Evolutionary conservation across 2,329 filamentous ascomycete species (phyloP), one percentile per base, ranked within the genome.

Genomic region (Neopestalotiopsis clavispora): DNA sequence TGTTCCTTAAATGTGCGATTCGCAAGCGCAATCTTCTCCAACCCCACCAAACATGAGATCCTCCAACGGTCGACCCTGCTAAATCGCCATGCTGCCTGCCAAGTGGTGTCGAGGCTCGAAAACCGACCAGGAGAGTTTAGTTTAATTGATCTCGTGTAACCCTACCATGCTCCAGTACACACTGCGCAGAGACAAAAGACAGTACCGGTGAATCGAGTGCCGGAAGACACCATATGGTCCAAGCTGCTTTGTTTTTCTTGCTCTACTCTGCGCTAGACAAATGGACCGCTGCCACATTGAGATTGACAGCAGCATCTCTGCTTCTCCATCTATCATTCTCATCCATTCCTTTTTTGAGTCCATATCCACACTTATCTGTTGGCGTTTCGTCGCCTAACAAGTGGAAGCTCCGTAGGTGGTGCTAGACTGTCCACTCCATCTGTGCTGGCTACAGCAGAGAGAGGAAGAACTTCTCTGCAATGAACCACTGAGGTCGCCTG

Each of bases 21-120:
- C 57, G 20, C 23, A 59, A 34, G 57, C 57, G 57, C 23, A 59
- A 59, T 59, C 56, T 59, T 20, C 56, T 12, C 4, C 23, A 6
- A 34, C 57, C 57, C 57, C 57, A 59, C 57, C 57, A 59, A 14
- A 59, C 17, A 34, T 13, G 17, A 59, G 30, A 59, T 34, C 57
- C 17, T 30, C 30, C 57, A 59, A 59, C 57, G 57, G 57, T 59
- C 30, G 20, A 59, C 57, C 57, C 34, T 38, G 34, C 34, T 38
- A 28, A 28, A n/a, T 49, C 45, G 45, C 45, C 45, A 52, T 17
- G 17, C 17, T 52, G 45, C 20, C 45, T 10, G 34, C 34, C 34
- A 38, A 52, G 45, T 52, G 45, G 34, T 52, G 45, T 52, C 45
- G 45, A 52, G 14, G 45, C 45, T 52, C 20, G 17, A 52, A 28